Evolutionary conservation across 2,329 filamentous ascomycete genomes (phyloP), one percentile per base, ranked within the genome.

Genomic region (Amylocarpus encephaloides): DNA sequence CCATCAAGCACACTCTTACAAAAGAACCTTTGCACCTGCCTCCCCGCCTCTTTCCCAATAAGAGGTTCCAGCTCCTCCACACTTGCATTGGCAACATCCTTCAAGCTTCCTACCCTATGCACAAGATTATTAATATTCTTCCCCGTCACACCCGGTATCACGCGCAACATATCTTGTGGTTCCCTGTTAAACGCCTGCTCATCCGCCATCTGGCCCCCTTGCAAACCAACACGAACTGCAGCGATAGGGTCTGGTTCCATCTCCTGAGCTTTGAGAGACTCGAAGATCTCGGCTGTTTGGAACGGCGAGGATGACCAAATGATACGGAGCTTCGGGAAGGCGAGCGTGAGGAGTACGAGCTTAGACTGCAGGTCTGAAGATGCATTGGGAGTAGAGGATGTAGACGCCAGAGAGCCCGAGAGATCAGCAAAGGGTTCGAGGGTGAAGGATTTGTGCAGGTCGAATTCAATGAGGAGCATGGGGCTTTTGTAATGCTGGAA

Each of bases 271-370:
- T 98, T 98, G 48, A 98, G 78, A 58, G 89, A 85, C 62, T 91
- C 85, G 66, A 98, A 97, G 55, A 98, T 97, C 71, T 97, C 91
- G 1, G 93, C 93, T 0, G 93, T 97, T 68, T 98, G 91, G 65
- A 95, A 95, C 0, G 93, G 92, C 10, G 85, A 90, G 7, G 82
- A 88, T 7, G 87, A 93, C 93, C 93, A 98, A 60, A 98, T 89
- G 60, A 98, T 86, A 57, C 88, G 85, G 43, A 98, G 77, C 18
- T 82, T 82, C 0, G 93, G 93, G 62, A 97, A 98, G 0, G 92
- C 88, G 5, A 98, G 79, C 0, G 91, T 96, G 16, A 98, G 78
- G 40, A 97, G 81, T 11, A 96, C 93, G 41, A 98, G 76, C 68
- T 96, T 93, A 55, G 86, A 85, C 67, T 98, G 93, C 30, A 96